These are phyloP conservation scores for Aspergillus sp. DNA, from an alignment of 2,329 filamentous ascomycete genomes.

Conservation along the genomic window DNA sequence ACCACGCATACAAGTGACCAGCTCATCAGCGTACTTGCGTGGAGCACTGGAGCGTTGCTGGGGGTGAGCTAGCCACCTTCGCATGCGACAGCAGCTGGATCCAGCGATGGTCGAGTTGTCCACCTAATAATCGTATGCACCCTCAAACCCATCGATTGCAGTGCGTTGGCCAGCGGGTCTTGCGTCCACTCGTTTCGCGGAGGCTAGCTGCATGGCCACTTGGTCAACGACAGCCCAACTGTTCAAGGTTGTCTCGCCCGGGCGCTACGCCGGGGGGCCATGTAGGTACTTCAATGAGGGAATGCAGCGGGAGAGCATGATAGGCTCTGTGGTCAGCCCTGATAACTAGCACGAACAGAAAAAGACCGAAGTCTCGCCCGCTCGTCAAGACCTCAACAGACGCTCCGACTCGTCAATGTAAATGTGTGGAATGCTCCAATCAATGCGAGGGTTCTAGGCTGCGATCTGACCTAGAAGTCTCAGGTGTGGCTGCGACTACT, in stretches of 20 bases:
- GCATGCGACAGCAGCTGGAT: constrained; percentile 18
- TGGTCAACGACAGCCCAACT: constrained; percentile 18
- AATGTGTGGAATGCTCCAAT: constrained; percentile 6
- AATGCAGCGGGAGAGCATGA: constrained; percentile 8
- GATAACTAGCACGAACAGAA: not conserved
- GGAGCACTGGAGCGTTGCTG: constrained; percentile 14
- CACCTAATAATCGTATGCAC: not conserved
- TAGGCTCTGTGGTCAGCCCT: constrained; percentile 13
- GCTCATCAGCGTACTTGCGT: constrained; percentile 21
- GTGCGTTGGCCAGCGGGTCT: constrained; percentile 26
- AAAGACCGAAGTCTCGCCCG: constrained; percentile 7
- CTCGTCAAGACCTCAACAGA: too few relatives aligned
- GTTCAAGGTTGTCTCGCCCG: constrained; percentile 4
- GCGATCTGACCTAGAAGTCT: not conserved
- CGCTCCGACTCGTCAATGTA: not conserved
- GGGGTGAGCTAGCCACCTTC: constrained; percentile 19
- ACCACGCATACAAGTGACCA: constrained; percentile 26
- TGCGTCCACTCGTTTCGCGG: constrained; percentile 23
- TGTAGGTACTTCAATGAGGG: constrained; percentile 20
- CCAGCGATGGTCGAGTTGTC: constrained; percentile 2
- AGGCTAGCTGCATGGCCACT: constrained; percentile 26
- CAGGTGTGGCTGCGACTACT: not conserved
- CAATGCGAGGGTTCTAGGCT: not conserved
- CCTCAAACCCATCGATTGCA: constrained; percentile 3
- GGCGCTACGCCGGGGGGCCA: constrained; percentile 14